A percentile compares a stretch with the other conserved stretches of the same genome.
Evolutionary conservation across 257 asterid species (phyloP).

Genomic region (Przewalskia tangutica): DNA sequence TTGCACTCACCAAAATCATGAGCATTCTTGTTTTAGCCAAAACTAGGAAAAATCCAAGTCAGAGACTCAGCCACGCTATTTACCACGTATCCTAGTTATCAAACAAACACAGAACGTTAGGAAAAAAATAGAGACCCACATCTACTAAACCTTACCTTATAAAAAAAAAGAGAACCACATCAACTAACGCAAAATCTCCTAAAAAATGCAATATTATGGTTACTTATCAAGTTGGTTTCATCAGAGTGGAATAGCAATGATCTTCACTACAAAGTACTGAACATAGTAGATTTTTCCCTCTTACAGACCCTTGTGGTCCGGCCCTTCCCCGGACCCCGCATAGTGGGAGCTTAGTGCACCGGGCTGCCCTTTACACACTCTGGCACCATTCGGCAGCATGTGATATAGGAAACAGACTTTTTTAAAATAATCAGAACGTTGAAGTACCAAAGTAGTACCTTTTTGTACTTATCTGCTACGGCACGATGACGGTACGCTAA

Average conservation of each 20-base stretch:
- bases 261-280: background rate
- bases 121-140: background rate
- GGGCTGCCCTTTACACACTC: too few species aligned
- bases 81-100: background rate
- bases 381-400: background rate
- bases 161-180: background rate
- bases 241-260: background rate
- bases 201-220: background rate
- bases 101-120: background rate
- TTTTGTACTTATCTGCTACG: conserved; percentile 59
- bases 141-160: too few species aligned
- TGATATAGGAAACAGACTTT: background rate
- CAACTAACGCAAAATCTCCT: background rate
- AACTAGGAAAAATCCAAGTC: background rate
- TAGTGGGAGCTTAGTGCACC: too few species aligned
- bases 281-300: background rate
- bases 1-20: background rate
- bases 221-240: background rate
- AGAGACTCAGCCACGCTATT: background rate
- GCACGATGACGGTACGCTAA: conserved; percentile 72
- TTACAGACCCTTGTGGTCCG: background rate
- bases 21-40: background rate
- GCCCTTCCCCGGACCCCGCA: too few species aligned
- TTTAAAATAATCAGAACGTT: background rate
- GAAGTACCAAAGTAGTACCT: conserved; percentile 33